Evolutionary conservation across 192 early-diverging fungal species (phyloP).

Genomic region (Backusella liffmaniae): DNA sequence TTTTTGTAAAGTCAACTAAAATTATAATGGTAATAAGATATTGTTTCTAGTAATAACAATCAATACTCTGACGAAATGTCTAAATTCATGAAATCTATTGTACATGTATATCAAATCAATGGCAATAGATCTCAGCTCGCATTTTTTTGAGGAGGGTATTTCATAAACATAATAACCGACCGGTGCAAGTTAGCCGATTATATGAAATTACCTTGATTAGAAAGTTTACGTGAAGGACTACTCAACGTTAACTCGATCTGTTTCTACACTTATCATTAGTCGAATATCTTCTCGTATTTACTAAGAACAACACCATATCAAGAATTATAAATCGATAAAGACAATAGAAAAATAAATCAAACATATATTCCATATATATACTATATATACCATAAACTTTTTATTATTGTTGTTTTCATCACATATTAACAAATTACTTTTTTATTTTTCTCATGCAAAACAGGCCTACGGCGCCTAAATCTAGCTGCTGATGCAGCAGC

Average conservation of each 20-base stretch:
- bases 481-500: slow-evolving; percentile 4
- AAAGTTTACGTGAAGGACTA: neutral
- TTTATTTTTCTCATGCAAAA: neutral
- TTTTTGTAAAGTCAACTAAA: neutral
- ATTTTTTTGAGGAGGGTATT: neutral
- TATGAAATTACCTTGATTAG: neutral
- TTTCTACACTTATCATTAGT: neutral
- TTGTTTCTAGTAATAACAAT: neutral
- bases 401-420: neutral
- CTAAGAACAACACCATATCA: neutral
- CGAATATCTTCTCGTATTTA: neutral
- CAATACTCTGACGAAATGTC: neutral
- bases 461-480: neutral
- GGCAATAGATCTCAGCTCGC: neutral
- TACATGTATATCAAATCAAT: neutral
- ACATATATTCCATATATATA: neutral
- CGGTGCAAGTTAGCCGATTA: neutral
- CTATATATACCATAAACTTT: neutral
- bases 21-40: neutral
- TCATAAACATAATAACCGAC: neutral
- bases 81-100: neutral
- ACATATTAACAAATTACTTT: neutral
- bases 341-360: neutral
- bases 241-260: neutral
- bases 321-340: neutral